These are phyloP conservation scores for Zoysia pacifica DNA, from an alignment of 176 grass and related monocot species.

Conservation along the genomic window DNA sequence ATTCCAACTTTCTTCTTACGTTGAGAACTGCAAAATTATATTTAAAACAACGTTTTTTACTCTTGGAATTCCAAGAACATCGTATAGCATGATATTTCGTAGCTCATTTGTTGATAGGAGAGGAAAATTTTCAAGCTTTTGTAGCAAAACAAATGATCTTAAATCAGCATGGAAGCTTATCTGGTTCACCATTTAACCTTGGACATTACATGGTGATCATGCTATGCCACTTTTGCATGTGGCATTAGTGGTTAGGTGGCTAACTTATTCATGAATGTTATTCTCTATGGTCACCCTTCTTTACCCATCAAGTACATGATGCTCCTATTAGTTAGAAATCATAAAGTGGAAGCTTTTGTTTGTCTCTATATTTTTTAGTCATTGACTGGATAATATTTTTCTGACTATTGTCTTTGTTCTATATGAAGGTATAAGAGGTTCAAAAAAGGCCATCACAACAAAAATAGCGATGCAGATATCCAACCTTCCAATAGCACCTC, in stretches of 20 bases:
- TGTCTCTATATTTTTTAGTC: conserved; percentile 7
- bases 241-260: neutral
- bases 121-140: neutral
- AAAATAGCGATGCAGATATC: conserved; percentile 43
- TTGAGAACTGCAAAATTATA: neutral
- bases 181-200: neutral
- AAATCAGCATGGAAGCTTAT: neutral
- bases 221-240: neutral
- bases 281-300: neutral
- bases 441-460: conserved; percentile 52
- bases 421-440: conserved; percentile 74
- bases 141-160: neutral
- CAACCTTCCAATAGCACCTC: conserved; percentile 48
- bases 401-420: conserved; percentile 28
- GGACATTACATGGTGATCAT: neutral
- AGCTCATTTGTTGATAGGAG: neutral
- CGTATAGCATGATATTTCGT: neutral
- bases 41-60: conserved; percentile 8
- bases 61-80: conserved; percentile 9
- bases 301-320: neutral
- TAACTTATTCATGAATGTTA: neutral
- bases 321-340: conserved; percentile 14
- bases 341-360: neutral
- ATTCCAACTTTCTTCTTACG: conserved; percentile 16
- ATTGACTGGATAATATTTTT: conserved; percentile 11